Evolutionary conservation across 1,284 basidiomycete genomes (phyloP).

Genomic region (Testicularia cyperi): DNA sequence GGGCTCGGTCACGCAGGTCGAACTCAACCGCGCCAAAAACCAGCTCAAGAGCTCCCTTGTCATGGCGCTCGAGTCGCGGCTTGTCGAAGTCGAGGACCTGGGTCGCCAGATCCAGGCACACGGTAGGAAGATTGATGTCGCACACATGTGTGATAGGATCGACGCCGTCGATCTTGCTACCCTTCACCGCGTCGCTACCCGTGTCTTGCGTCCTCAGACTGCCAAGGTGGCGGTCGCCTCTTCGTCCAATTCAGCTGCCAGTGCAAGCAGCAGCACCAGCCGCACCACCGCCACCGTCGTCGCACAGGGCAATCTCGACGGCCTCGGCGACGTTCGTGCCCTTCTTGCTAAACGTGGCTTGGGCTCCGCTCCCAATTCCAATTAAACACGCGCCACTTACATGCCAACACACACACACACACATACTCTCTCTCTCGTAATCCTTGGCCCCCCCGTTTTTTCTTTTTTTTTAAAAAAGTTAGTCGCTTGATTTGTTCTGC

Average conservation of each 20-base stretch:
- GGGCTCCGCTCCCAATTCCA: no score
- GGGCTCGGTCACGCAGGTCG: slow-evolving; percentile 66
- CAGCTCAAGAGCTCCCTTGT: slow-evolving; percentile 90
- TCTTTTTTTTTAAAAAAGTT: no score
- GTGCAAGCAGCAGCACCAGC: slow-evolving; percentile 1
- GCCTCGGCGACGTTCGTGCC: slow-evolving; percentile 48
- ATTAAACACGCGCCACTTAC: no score
- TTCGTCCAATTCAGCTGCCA: neutral
- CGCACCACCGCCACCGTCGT: slow-evolving; percentile 56
- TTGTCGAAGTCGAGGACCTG: slow-evolving; percentile 70
- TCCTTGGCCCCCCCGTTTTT: no score
- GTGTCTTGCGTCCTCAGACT: slow-evolving; percentile 66
- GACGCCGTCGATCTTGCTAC: slow-evolving; percentile 75
- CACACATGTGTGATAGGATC: slow-evolving; percentile 89
- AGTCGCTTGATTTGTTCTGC: no score
- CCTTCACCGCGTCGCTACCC: slow-evolving; percentile 72
- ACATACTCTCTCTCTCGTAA: no score
- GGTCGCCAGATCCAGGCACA: slow-evolving; percentile 83
- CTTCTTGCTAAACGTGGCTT: slow-evolving; percentile 46
- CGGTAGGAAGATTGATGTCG: slow-evolving; percentile 78
- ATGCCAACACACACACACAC: no score
- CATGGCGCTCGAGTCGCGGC: slow-evolving; percentile 90
- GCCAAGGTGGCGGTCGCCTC: neutral
- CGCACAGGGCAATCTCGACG: slow-evolving; percentile 50
- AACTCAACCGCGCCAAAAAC: slow-evolving; percentile 87